Base-by-base conservation (phyloP, 164 flowering plant species). In the Brasenia schreberi region DNA sequence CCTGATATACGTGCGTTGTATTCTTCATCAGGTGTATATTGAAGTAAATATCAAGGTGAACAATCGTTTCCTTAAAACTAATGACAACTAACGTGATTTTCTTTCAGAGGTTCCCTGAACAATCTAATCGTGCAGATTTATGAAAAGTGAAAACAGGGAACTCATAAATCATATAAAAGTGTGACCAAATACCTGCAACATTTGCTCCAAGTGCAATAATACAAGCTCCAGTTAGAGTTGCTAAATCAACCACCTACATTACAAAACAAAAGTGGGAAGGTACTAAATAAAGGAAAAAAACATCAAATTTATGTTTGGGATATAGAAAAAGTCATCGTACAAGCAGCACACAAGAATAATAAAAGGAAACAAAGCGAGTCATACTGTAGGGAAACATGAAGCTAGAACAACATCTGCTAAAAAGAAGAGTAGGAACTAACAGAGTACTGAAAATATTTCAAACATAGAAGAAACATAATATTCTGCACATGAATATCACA, bases 171-270 rank as follows among this genome's bases (percentile, higher is more conserved):
- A 33, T 33, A 33, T 33, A 33, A 33, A 33, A 33, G 39, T 33
- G 39, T 33, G 39, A 33, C 39, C 39, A 7, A 18, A 23, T 83
- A 90, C 98, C 98, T 71, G 96, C 98, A 77, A 93, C 82, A 68
- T 88, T 80, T 61, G 96, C 86, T 19, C 97, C 97, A 74, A 93
- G 94, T 61, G 96, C 98, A 73, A 93, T 77, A 6, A 86, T 60
- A 68, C 97, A 93, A 12, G 98, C 98, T 59, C 98, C 96, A 16
- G 98, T 93, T 67, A 93, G 71, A 5, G 98, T 93, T 63, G 98
- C 98, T 67, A 93, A 79, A 77, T 93, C 98, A 77, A 93, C 78
- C 17, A 90, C 74, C 98, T 93, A 85, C 70, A 75, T 5, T 68
- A 2, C 66, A 61, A 18, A 61, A 23, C 19, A 61, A 10, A 11